Base-by-base conservation (phyloP, 495 filamentous ascomycete species). In the Penicillium verhagenii region DNA sequence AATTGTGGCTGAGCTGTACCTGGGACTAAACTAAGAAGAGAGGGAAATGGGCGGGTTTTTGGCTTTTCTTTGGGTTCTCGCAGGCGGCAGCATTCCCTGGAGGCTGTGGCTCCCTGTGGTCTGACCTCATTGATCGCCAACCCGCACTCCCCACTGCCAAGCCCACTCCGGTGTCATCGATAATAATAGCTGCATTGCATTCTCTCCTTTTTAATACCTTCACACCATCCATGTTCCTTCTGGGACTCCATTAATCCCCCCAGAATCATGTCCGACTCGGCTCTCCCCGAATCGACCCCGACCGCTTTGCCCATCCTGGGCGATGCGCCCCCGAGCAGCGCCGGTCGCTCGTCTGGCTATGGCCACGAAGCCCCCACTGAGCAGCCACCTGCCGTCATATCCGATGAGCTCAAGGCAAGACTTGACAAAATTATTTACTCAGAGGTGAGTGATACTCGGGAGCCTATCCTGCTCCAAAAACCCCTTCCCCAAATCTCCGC, bases 351-450 rank as follows among this genome's bases (percentile, higher is more conserved):
- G 23, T 59, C 65, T 39, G 61, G 57, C 39, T 61, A 63, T 28
- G 59, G 61, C n/a, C 63, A 62, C 31, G 60, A 63, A n/a, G 67
- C 53, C 39, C 35, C 55, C 18, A 39, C 54, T 39, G 68, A 73
- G 42, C 48, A 60, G 54, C 61, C 56, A 31, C 51, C 65, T 23
- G 59, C 59, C 20, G 52, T 59, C 47, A 60, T 73, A 25, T 65
- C 72, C 43, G 72, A 74, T 39, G 74, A 76, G 58, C 38, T 74
- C 48, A 75, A 74, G 50, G 67, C 68, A 60, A 72, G 72, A 35
- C 69, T 87, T 44, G 82, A 88, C 9, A 82, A 81, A 47, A 80
- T 90, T 21, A 70, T 89, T 26, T 79, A 86, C 60, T 90, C 87
- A 43, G 87, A 90, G 71, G 84, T 85, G 63, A 58, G 46, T 39